Evolutionary conservation across 345 rosid species (phyloP), one percentile per base, ranked within the genome.

Genomic region (Litchi chinensis): DNA sequence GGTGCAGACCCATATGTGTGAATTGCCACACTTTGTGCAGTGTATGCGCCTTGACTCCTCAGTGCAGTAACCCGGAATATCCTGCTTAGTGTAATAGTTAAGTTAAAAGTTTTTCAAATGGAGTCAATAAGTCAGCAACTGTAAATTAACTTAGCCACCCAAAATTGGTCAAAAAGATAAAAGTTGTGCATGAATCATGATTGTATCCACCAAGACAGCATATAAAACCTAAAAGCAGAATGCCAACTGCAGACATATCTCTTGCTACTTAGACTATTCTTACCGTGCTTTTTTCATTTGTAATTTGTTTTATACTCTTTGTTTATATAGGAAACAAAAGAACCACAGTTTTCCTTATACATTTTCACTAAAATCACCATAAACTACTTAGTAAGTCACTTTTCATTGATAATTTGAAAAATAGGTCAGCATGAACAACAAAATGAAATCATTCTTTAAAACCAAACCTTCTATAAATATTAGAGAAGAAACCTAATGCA

Each of bases 21-120:
- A 93, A 77, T 90, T 82, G 68, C 97, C 91, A 72, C 99, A 96
- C 81, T 91, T 94, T 37, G 99, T 93, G 89, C 99, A 96, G 52
- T 96, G 98, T 82, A 96, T 94, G 73, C 94, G 86, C 86, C 99
- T 94, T 0, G 99, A 96, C 84, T 96, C 99, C 83, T 96, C 98
- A 52, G 97, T 84, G 77, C 89, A 79, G 79, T 88, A 91, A 83
- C 87, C 95, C 63, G 88, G 74, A 84, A 78, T 83, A 76, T 77
- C 89, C 97, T 94, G 90, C 86, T 68, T 32, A 63, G 80, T 70
- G 41, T n/a, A 75, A 72, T 16, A 63, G 28, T 21, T 63, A 10
- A 48, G 70, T 62, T 43, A 70, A 67, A 76, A 16, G 52, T 60
- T 11, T 63, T 65, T 24, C 32, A 19, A 63, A 50, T 46, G 15